Base-by-base conservation (phyloP, 78 protist genomes). In the Speleostelium caveatum region DNA sequence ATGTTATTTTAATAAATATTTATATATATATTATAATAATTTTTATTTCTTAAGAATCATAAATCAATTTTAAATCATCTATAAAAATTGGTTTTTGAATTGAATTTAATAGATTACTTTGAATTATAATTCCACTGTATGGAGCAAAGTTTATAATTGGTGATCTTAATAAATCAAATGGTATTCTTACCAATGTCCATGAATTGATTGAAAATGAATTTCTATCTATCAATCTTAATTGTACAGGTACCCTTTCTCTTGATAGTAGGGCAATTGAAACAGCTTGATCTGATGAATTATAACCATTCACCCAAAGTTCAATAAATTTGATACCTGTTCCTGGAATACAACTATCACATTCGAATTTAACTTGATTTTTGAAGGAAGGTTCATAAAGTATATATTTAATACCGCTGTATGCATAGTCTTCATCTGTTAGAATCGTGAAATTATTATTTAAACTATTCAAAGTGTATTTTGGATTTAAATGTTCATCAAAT, bases 1-100 rank as follows among this genome's bases (percentile, higher is more conserved):
- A n/a, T n/a, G n/a, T n/a, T n/a, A n/a, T n/a, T n/a, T n/a, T n/a
- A n/a, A n/a, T n/a, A n/a, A n/a, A n/a, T n/a, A n/a, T n/a, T n/a
- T n/a, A n/a, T n/a, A n/a, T n/a, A n/a, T n/a, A n/a, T n/a, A n/a
- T n/a, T n/a, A n/a, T n/a, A n/a, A n/a, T n/a, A n/a, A 32, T 66
- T n/a, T 45, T 71, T 71, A 22, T 26, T 24, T 19, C 5, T 74
- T 59, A 74, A 59, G 55, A 36, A 36, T 56, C 63, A 59, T 74
- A 74, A 56, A 74, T 39, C 14, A 74, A 36, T 58, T 74, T 74
- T 24, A 74, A 58, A 30, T 74, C 61, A 39, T 74, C 83, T 1
- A 74, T 17, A 74, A 24, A 74, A 2, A 69, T 28, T 0, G 61
- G 12, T 42, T n/a, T 26, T 69, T 69, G 75, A 12, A 49, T 12